Evolutionary conservation across 2,329 filamentous ascomycete species (phyloP), one percentile per base, ranked within the genome.

Genomic region (Colletotrichum navitas): DNA sequence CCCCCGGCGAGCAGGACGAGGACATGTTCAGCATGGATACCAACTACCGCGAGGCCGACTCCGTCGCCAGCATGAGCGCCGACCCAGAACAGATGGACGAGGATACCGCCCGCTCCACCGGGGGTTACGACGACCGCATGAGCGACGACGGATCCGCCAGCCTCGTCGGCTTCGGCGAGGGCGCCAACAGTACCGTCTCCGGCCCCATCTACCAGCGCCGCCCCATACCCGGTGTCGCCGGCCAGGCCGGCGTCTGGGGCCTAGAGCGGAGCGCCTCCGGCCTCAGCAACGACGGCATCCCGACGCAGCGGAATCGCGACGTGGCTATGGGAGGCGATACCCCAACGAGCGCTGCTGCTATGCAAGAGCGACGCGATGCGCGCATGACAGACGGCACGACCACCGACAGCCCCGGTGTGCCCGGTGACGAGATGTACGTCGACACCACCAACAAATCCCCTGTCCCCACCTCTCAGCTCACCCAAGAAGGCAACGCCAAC

Each of bases 151-250:
- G 91, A 10, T 91, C 91, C 63, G 93, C 92, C 2, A 95, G 92
- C 74, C 86, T 98, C 7, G 95, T 98, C 12, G 95, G 93, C 0
- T 98, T 98, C 76, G 95, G 95, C 61, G 95, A 98, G 80, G 95
- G 95, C 43, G 95, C 95, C 12, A 93, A 92, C 75, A 94, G 92
- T 80, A 94, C 94, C 6, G 91, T 95, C 68, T 94, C 91, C 71
- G 94, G 94, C 0, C 93, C 93, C 49, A 92, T 93, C 78, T 88
- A 93, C 82, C 84, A 88, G 79, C 82, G 87, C 72, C 79, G 87
- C 59, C 80, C 84, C 62, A 81, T 81, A 74, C 85, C 84, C 75
- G 82, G 78, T 74, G 72, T 76, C 49, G 52, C 32, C 26, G 78
- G 77, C 36, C 75, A 75, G 10, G 70, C 72, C 6, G 77, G 75